These are phyloP conservation scores for Aegilops tauschii DNA, from an alignment of 176 grass and related monocot species.

Conservation along the genomic window DNA sequence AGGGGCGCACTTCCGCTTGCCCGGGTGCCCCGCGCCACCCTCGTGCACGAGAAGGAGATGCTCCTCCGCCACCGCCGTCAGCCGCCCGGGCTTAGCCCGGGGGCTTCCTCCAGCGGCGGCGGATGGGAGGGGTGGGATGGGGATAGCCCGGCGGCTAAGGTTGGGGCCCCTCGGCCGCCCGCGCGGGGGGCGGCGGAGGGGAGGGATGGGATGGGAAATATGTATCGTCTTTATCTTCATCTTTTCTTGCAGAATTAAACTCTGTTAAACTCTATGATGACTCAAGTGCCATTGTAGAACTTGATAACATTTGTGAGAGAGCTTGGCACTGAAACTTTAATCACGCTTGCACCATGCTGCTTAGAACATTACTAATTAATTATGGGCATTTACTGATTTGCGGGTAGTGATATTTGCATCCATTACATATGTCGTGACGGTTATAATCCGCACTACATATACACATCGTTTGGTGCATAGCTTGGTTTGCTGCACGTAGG, in stretches of 20 bases:
- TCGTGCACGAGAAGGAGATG: too few species aligned
- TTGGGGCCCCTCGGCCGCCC: too few species aligned
- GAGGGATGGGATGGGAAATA: too few species aligned
- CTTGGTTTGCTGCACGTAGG: not conserved
- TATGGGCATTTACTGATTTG: not conserved
- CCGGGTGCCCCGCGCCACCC: too few species aligned
- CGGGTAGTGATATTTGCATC: not conserved
- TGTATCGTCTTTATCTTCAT: not conserved
- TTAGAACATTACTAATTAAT: not conserved
- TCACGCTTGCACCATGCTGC: not conserved
- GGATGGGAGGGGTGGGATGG: too few species aligned
- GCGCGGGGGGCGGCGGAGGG: too few species aligned
- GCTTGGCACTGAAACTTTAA: not conserved
- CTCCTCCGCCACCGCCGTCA: too few species aligned
- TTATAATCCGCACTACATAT: not conserved
- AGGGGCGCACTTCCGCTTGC: too few species aligned
- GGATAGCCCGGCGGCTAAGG: too few species aligned
- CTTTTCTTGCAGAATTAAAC: not conserved
- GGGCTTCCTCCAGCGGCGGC: too few species aligned
- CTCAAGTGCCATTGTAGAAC: not conserved
- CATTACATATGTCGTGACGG: not conserved
- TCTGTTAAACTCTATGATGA: not conserved
- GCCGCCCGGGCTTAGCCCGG: too few species aligned
- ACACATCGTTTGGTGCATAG: slow-evolving; percentile 2
- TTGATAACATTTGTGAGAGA: not conserved